These are phyloP conservation scores for Ceriops tagal DNA, from an alignment of 345 rosid species.

Conservation along the genomic window DNA sequence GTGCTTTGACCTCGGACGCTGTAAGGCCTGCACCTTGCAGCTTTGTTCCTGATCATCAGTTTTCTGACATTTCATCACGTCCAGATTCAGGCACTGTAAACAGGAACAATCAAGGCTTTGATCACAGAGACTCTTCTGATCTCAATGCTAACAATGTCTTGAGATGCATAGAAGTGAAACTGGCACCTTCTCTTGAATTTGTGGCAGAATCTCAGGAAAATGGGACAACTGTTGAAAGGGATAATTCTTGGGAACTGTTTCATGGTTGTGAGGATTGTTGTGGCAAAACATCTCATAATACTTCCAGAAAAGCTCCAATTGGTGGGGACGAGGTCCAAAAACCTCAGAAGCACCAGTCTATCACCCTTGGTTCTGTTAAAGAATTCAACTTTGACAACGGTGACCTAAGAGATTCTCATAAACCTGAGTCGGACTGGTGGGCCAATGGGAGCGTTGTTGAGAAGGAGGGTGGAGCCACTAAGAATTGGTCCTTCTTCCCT, in stretches of 20 bases:
- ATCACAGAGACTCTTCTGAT: conserved; percentile 57
- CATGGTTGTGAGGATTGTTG: conserved; percentile 9
- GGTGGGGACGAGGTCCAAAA: conserved; percentile 23
- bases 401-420: conserved; percentile 44
- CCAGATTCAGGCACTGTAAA: conserved; percentile 18
- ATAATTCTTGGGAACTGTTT: conserved; percentile 17
- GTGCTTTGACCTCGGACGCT: conserved; percentile 50
- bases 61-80: conserved; percentile 24
- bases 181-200: conserved; percentile 39
- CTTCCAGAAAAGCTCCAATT: conserved; percentile 29
- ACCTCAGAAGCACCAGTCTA: conserved; percentile 43
- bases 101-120: conserved; percentile 26
- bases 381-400: conserved; percentile 66
- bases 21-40: conserved; percentile 36
- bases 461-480: conserved; percentile 36
- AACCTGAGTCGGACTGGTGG: conserved; percentile 51
- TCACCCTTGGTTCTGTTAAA: conserved; percentile 53
- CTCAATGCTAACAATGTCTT: conserved; percentile 44
- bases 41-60: conserved; percentile 29
- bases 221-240: conserved; percentile 25
- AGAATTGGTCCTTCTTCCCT: conserved; percentile 86
- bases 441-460: conserved; percentile 44
- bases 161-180: conserved; percentile 44
- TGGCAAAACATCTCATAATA: conserved; percentile 33
- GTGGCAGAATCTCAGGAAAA: conserved; percentile 18